Conservation (phyloP, 2,329 filamentous ascomycete genomes). For the Calonectria hongkongensis region DNA sequence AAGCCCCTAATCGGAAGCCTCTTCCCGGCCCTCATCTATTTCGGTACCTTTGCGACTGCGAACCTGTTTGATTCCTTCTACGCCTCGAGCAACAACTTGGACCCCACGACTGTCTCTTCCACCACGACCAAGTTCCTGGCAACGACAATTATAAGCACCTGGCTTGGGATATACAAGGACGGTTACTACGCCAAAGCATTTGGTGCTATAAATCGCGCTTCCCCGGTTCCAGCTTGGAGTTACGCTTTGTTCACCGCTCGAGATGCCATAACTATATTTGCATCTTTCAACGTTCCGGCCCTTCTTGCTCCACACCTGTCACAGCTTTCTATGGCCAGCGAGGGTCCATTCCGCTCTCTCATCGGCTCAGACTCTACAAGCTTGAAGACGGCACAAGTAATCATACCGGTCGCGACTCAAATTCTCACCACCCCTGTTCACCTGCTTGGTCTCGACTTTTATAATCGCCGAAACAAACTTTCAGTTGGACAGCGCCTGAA, state of each 20-base stretch:
- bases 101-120: slow-evolving; percentile 45
- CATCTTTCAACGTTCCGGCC: slow-evolving; percentile 52
- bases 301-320: slow-evolving; percentile 51
- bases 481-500: slow-evolving; percentile 46
- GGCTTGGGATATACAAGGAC: slow-evolving; percentile 51
- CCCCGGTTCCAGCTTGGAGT: slow-evolving; percentile 47
- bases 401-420: slow-evolving; percentile 51
- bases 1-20: slow-evolving; percentile 48
- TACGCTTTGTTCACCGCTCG: slow-evolving; percentile 50
- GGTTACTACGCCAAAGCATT: slow-evolving; percentile 47
- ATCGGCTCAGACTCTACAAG: slow-evolving; percentile 50
- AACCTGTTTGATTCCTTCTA: slow-evolving; percentile 53
- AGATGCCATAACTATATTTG: slow-evolving; percentile 52
- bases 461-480: slow-evolving; percentile 43
- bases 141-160: slow-evolving; percentile 50
- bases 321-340: slow-evolving; percentile 45
- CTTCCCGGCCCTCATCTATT: slow-evolving; percentile 53
- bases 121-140: slow-evolving; percentile 51
- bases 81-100: slow-evolving; percentile 45
- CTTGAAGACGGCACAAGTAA: slow-evolving; percentile 49
- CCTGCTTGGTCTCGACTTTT: slow-evolving; percentile 49
- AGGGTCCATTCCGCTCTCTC: slow-evolving; percentile 45
- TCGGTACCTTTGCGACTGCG: slow-evolving; percentile 53
- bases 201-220: slow-evolving; percentile 35
- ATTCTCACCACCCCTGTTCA: slow-evolving; percentile 52